Evolutionary conservation across 371 early-diverging fungal genomes (phyloP), one percentile per base, ranked within the genome.

Genomic region (Syncephalastrum racemosum): DNA sequence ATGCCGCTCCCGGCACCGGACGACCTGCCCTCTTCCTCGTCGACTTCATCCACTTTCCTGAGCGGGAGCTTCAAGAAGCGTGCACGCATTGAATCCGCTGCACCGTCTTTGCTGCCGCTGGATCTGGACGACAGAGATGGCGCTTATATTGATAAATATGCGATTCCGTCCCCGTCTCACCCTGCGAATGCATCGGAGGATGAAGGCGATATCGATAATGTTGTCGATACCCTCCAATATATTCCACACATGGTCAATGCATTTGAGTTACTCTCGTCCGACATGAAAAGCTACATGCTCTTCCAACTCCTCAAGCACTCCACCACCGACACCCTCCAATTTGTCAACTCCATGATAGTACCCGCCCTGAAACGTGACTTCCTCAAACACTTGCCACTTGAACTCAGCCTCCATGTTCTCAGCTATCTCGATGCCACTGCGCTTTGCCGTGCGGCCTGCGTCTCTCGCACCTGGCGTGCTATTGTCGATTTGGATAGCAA

Each of bases 321-420:
- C 3, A 64, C 73, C 16, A 65, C 63, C n/a, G 56, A 63, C 27
- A 85, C 92, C 0, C 83, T 97, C 44, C 94, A 95, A 65, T 90
- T 91, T 66, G 88, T 92, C 19, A 86, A 88, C 57, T 86, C 88
- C 16, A 73, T 89, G 15, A 84, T 96, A 50, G 73, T 87, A 41
- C 92, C 95, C 1, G 85, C 84, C 4, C 76, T 96, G 48, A 91
- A 92, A 66, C 85, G 86, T 46, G 96, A 98, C 74, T 93, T 95
- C 63, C 53, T 97, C 12, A 79, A 82, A 4, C 73, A 80, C 7
- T 66, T 97, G 54, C 98, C 98, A 0, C 59, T 77, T 12, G 90
- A 91, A 59, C 75, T 95, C 18, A 73, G 86, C 10, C 76, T 84
- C 43, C 83, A 90, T 46, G 82, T 97, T 50, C 77, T 97, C 13